phyloP scores from a whole-genome alignment of 2,329 filamentous ascomycete genomes.

The Colletotrichum liaoningense region DNA sequence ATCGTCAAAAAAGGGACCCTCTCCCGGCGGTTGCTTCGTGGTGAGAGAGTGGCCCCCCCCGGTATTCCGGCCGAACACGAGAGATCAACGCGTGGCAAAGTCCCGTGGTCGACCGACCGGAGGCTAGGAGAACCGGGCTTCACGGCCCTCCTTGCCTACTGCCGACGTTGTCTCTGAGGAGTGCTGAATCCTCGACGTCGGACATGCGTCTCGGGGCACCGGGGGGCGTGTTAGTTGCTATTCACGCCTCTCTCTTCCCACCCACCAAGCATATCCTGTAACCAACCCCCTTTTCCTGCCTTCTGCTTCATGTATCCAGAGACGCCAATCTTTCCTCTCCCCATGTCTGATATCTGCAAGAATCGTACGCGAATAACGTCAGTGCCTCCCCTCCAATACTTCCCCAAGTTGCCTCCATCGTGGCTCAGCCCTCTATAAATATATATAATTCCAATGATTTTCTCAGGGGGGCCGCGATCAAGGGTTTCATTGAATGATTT shows the following conservation, averaged over 20 bases:
- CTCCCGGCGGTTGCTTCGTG: background rate
- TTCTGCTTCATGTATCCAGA: background rate
- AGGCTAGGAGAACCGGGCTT: constrained; percentile 20
- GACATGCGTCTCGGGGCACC: constrained; percentile 26
- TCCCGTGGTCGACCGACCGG: constrained; percentile 30
- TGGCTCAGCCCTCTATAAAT: constrained; percentile 36
- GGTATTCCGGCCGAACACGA: constrained; percentile 34
- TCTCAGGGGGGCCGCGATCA: constrained; percentile 30
- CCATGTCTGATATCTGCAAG: constrained; percentile 19
- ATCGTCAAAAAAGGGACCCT: background rate
- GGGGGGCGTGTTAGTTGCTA: constrained; percentile 1
- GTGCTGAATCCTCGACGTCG: constrained; percentile 10
- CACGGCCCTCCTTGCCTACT: constrained; percentile 6
- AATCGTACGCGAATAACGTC: constrained; percentile 32
- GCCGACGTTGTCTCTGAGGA: background rate
- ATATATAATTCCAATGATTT: constrained; percentile 32
- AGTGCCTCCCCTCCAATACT: constrained; percentile 5
- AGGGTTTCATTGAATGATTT: constrained; percentile 26
- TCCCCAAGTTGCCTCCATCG: background rate
- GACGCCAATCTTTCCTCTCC: background rate
- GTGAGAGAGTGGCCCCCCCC: background rate
- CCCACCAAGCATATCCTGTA: constrained; percentile 2
- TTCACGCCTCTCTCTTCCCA: constrained; percentile 1
- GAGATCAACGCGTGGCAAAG: constrained; percentile 35
- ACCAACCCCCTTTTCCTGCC: constrained; percentile 6